phyloP scores from a whole-genome alignment of 2,329 filamentous ascomycete species.

The Neopestalotiopsis sp. region DNA sequence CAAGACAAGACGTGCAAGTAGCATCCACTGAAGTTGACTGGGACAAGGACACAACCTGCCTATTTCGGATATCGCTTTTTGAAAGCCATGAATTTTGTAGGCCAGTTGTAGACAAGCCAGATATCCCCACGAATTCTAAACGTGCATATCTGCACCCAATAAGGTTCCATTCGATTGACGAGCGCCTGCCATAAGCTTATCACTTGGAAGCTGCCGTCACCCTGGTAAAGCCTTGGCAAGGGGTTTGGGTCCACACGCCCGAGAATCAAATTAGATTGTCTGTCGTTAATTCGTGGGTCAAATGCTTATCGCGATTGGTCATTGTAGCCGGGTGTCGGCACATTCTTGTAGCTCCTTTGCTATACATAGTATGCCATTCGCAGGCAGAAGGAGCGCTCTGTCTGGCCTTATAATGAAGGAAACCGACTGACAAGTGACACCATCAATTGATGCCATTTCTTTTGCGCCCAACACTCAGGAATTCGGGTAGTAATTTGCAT shows the following conservation, averaged over 20 bases:
- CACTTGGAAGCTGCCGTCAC: not conserved
- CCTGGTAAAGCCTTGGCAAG: slow-evolving; percentile 9
- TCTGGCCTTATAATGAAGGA: not conserved
- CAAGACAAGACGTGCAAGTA: not conserved
- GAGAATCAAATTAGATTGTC: slow-evolving; percentile 12
- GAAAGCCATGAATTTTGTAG: slow-evolving; percentile 2
- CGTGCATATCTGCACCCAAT: slow-evolving; percentile 7
- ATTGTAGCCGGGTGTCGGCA: not conserved
- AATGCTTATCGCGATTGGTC: slow-evolving; percentile 4
- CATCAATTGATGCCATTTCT: not conserved
- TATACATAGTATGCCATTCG: not conserved
- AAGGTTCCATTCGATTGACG: slow-evolving; percentile 5
- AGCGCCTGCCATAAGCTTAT: slow-evolving; percentile 14
- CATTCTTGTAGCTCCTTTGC: not conserved
- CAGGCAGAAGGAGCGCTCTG: not conserved
- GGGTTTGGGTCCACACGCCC: not conserved
- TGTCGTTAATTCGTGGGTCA: slow-evolving; percentile 7
- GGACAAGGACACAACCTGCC: slow-evolving; percentile 14
- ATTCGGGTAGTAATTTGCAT: no score
- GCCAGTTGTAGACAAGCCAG: not conserved
- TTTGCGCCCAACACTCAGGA: no score
- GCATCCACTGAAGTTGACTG: no score
- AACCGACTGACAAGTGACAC: not conserved
- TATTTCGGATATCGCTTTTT: slow-evolving; percentile 1
- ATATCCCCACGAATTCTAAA: not conserved